Conservation (phyloP, 2,329 filamentous ascomycete species). For the Rutstroemia sydowiana region DNA sequence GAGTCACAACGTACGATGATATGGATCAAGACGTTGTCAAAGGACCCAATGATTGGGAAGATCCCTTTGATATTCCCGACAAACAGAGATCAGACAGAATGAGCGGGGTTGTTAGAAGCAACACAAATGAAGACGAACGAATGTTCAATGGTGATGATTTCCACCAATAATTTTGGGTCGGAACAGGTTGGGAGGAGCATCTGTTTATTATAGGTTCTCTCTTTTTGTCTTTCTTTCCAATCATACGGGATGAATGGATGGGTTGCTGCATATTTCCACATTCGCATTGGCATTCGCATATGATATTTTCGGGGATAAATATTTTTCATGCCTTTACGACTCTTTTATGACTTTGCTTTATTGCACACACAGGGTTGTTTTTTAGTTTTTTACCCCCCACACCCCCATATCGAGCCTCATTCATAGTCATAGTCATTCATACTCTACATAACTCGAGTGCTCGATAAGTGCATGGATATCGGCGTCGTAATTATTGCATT, state of each 20-base stretch:
- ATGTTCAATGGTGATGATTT: constrained; percentile 58
- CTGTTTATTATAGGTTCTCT: not conserved
- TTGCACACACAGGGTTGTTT: no score
- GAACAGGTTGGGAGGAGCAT: not conserved
- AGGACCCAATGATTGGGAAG: constrained; percentile 32
- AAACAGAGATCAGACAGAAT: constrained; percentile 45
- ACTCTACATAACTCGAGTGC: not conserved
- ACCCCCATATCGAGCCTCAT: no score
- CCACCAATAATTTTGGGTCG: constrained; percentile 46
- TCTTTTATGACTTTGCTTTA: no score
- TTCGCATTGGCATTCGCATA: no score
- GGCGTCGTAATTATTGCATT: not conserved
- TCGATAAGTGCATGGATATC: not conserved
- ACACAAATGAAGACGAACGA: constrained; percentile 47
- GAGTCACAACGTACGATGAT: constrained; percentile 45
- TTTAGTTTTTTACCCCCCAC: not conserved
- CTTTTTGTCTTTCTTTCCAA: not conserved
- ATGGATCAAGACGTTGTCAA: constrained; percentile 57
- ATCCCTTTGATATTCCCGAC: constrained; percentile 38
- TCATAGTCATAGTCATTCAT: not conserved
- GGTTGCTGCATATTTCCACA: no score
- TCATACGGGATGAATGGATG: no score
- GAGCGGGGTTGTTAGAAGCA: constrained; percentile 55
- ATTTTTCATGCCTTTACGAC: no score
- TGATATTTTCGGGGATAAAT: no score